Conservation (phyloP, 2,329 filamentous ascomycete genomes). For the Penicillium psychrosexuale region DNA sequence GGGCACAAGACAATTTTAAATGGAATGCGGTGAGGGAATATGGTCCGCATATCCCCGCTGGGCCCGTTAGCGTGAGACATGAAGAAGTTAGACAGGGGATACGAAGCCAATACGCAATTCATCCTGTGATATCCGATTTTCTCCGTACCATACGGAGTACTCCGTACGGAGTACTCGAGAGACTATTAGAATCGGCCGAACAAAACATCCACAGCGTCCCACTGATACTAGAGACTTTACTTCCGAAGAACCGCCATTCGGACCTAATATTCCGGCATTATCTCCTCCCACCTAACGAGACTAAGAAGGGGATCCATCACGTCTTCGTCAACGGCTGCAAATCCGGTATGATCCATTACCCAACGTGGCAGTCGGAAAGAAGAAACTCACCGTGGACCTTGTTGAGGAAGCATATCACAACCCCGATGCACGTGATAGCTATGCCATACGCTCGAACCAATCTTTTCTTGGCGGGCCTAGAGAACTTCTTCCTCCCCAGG, state of each 20-base stretch:
- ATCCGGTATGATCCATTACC: neutral
- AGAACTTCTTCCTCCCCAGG: conserved; percentile 29
- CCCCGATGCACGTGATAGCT: conserved; percentile 20
- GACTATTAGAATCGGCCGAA: conserved; percentile 18
- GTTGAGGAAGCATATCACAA: conserved; percentile 25
- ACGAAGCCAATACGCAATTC: conserved; percentile 21
- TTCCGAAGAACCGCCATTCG: conserved; percentile 27
- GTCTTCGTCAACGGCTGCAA: conserved; percentile 18
- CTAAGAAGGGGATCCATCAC: too few relatives aligned
- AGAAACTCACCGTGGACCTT: conserved; percentile 18
- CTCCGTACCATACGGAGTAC: conserved; percentile 17
- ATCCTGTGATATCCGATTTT: conserved; percentile 23
- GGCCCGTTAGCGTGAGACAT: neutral
- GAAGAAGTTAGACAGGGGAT: conserved; percentile 1
- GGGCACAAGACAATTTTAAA: conserved; percentile 9
- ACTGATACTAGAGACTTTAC: conserved; percentile 24
- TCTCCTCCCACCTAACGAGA: conserved; percentile 11
- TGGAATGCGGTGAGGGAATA: conserved; percentile 12
- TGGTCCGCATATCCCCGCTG: conserved; percentile 17
- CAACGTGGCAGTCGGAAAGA: neutral
- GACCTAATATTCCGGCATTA: conserved; percentile 25
- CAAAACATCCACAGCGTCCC: conserved; percentile 24
- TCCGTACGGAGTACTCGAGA: too few relatives aligned
- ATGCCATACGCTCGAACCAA: conserved; percentile 22
- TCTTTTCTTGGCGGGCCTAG: conserved; percentile 20